Percentiles rank a stretch among this genome's conserved stretches.
phyloP scores from a whole-genome alignment of 805 yeast genomes.

The Hanseniaspora lindneri region DNA sequence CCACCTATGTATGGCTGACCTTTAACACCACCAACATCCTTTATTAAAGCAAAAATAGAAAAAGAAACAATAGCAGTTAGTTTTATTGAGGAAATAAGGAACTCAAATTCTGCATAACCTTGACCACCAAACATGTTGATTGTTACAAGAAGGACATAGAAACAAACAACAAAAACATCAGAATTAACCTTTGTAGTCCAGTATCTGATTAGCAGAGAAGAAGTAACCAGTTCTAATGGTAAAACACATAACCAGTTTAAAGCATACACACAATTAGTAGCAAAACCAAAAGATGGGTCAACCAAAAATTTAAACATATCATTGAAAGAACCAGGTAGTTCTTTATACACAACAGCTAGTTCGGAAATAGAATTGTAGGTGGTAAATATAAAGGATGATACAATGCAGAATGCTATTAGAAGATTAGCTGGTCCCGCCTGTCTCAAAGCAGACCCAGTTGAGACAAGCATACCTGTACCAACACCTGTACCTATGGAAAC shows the following conservation, averaged over 20 bases:
- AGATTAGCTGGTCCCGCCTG: constrained; percentile 39
- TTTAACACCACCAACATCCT: constrained; percentile 49
- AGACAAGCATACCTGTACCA: constrained; percentile 62
- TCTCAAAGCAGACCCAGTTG: constrained; percentile 39
- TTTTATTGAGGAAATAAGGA: constrained; percentile 42
- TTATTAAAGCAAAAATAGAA: constrained; percentile 42
- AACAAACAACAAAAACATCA: constrained; percentile 47
- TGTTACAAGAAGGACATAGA: constrained; percentile 38
- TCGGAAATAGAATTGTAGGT: constrained; percentile 52
- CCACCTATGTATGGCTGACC: constrained; percentile 47
- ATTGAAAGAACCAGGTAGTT: constrained; percentile 33
- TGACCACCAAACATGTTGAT: constrained; percentile 49
- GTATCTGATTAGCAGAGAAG: constrained; percentile 41
- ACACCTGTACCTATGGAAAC: constrained; percentile 77
- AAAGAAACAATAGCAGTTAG: constrained; percentile 50
- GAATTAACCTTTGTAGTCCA: constrained; percentile 39
- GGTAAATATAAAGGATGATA: constrained; percentile 47
- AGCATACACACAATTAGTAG: constrained; percentile 60
- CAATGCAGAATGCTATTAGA: constrained; percentile 45
- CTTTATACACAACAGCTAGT: constrained; percentile 33
- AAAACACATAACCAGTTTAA: constrained; percentile 52
- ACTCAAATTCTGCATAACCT: constrained; percentile 63
- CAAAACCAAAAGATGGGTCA: constrained; percentile 60
- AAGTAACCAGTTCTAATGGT: constrained; percentile 54
- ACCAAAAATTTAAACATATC: constrained; percentile 34